Evolutionary conservation across 2,329 filamentous ascomycete species (phyloP), one percentile per base, ranked within the genome.

Genomic region (Drechmeria coniospora): DNA sequence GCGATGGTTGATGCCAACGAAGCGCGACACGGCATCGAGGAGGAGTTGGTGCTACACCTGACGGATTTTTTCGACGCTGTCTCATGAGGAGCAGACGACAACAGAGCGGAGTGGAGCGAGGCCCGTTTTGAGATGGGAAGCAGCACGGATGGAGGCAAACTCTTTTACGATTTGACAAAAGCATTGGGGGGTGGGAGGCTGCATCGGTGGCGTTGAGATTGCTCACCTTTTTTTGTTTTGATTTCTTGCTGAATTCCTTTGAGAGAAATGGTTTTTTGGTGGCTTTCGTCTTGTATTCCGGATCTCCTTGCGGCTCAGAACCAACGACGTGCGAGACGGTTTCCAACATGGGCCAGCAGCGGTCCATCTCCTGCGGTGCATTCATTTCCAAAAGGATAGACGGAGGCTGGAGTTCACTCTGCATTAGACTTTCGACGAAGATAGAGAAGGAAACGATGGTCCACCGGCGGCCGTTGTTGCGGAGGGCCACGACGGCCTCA

Each of bases 11-110:
- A 75, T 30, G 76, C 81, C 36, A 71, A 79, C 43, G 68, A 74
- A 36, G n/a, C n/a, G n/a, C n/a, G n/a, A n/a, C n/a, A n/a, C n/a
- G n/a, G n/a, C n/a, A n/a, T n/a, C n/a, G 63, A 68, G 22, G 58
- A 59, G 37, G 65, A 77, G 45, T 58, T 78, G 39, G 78, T 71
- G 6, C 58, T 81, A 34, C 68, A 81, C 50, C 79, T 81, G 74
- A 70, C 71, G 43, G 61, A 73, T 40, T 59, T 83, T 11, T 30
- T 30, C 29, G 25, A 21, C 20, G 12, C 18, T 16, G 20, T 13
- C 17, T 21, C 21, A 4, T 21, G 25, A 26, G 17, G 24, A 27
- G 24, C 20, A 18, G 24, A 15, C 20, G 29, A 23, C 19, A 23
- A 15, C 13, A 25, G 24, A 34, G 55, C 54, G 32, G 45, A 54